phyloP scores from a whole-genome alignment of 345 rosid genomes.

The Gossypium arboreum region DNA sequence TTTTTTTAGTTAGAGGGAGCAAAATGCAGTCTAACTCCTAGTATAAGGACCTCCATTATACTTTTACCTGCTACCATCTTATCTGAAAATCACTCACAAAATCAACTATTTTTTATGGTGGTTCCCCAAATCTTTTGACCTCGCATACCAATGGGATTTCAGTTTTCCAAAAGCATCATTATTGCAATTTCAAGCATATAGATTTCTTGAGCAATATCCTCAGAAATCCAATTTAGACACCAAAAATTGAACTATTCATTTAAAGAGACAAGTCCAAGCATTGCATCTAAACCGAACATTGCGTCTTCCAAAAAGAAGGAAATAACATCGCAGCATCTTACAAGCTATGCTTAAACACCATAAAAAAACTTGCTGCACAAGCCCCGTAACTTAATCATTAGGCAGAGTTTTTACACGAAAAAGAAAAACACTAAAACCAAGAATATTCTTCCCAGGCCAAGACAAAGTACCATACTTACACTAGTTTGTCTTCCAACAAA shows the following conservation, averaged over 20 bases:
- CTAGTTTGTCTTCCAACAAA: constrained; percentile 22
- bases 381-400: neutral
- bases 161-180: neutral
- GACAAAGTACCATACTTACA: constrained; percentile 23
- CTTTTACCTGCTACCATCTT: neutral
- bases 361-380: neutral
- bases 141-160: neutral
- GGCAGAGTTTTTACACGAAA: neutral
- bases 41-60: no score
- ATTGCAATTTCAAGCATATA: neutral
- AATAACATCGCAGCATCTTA: neutral
- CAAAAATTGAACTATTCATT: neutral
- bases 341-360: neutral
- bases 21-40: no score
- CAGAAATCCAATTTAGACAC: neutral
- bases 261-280: neutral
- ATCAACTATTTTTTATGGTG: neutral
- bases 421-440: neutral
- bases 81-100: neutral
- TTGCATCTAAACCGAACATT: neutral
- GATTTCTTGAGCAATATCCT: neutral
- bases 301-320: no score
- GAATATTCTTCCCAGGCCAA: constrained; percentile 26
- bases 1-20: no score
- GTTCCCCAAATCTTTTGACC: neutral